Evolutionary conservation across 2,329 filamentous ascomycete genomes (phyloP).

Genomic region (Colletotrichum incanum): DNA sequence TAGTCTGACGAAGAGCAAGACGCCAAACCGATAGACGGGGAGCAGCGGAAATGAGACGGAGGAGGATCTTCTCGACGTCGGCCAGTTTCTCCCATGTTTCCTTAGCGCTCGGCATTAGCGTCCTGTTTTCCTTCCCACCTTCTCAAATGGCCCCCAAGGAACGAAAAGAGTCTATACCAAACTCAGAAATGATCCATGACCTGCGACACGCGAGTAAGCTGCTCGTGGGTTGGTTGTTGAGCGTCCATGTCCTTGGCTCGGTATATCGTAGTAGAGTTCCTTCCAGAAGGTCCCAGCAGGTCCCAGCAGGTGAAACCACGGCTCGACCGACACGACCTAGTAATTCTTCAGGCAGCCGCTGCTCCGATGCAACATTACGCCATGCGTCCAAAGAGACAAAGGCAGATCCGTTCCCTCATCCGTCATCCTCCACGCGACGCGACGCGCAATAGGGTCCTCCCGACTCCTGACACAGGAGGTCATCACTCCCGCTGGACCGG

Average conservation of each 20-base stretch:
- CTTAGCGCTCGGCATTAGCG: neutral
- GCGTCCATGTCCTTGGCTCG: neutral
- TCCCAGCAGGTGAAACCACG: conserved; percentile 1
- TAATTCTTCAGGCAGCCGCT: too few species aligned
- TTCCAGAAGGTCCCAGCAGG: too few species aligned
- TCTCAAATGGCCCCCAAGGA: neutral
- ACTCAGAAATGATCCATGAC: neutral
- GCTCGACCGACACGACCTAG: neutral
- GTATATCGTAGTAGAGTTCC: neutral
- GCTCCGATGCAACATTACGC: neutral
- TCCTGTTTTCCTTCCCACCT: neutral
- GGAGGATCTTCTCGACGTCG: neutral
- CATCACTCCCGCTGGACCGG: neutral
- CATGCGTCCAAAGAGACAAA: neutral
- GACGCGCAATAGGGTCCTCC: neutral
- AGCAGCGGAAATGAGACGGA: neutral
- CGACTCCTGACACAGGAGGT: neutral
- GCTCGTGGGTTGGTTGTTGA: neutral
- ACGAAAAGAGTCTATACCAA: neutral
- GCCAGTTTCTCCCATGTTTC: neutral
- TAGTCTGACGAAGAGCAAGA: neutral
- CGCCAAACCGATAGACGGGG: neutral
- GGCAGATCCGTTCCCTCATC: neutral
- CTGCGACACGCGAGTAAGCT: neutral
- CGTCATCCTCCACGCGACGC: neutral